Conservation (phyloP, 192 early-diverging fungal genomes). For the Mortierella hygrophila region DNA sequence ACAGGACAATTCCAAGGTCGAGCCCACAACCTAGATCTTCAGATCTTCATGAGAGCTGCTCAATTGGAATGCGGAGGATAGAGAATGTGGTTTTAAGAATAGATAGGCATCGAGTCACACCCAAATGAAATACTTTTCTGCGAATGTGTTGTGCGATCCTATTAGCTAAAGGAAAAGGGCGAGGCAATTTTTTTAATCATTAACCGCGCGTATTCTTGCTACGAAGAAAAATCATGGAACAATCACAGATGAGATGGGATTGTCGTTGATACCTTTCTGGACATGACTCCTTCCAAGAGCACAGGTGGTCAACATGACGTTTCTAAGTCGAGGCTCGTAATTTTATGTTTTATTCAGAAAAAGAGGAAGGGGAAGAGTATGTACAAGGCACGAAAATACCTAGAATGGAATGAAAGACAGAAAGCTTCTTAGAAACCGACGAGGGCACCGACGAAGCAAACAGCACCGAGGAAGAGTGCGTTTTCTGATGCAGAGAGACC, state of each 20-base stretch:
- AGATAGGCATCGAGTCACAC: not conserved
- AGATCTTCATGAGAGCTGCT: slow-evolving; percentile 8
- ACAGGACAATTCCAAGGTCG: not conserved
- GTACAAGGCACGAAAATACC: not conserved
- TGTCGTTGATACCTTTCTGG: not conserved
- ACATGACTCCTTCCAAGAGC: not conserved
- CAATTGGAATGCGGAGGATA: not conserved
- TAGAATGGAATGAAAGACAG: not conserved
- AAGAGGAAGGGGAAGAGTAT: not conserved
- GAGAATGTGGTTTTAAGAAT: slow-evolving; percentile 1
- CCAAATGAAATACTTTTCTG: not conserved
- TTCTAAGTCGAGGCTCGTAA: not conserved
- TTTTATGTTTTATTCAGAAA: not conserved
- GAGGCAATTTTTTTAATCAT: too few species aligned
- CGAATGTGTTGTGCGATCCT: not conserved
- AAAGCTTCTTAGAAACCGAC: not conserved
- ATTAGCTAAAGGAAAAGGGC: not conserved
- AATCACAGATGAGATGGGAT: too few species aligned
- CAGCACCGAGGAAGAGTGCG: slow-evolving; percentile 15
- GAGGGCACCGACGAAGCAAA: slow-evolving; percentile 23
- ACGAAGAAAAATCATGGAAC: too few species aligned
- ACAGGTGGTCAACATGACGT: not conserved
- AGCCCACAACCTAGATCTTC: not conserved
- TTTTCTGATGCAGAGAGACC: slow-evolving; percentile 10
- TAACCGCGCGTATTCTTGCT: too few species aligned